These are phyloP conservation scores for Dichotomocladium elegans DNA, from an alignment of 371 early-diverging fungal genomes.

Conservation along the genomic window DNA sequence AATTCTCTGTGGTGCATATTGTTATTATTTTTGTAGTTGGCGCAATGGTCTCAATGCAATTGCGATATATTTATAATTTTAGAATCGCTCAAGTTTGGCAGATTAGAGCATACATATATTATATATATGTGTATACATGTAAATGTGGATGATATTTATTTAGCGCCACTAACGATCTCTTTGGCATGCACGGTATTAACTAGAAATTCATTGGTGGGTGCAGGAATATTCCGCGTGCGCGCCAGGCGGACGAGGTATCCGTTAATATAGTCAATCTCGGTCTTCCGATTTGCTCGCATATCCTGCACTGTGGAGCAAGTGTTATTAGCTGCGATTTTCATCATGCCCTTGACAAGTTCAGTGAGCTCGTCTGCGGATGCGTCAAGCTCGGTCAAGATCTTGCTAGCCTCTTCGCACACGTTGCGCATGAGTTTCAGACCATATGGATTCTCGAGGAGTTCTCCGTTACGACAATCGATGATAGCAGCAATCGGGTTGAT, in stretches of 20 bases:
- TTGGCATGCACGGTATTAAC: slow-evolving; percentile 30
- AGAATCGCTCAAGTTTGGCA: too few species aligned
- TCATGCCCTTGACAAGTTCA: slow-evolving; percentile 21
- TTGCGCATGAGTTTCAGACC: slow-evolving; percentile 14
- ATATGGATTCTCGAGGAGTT: slow-evolving; percentile 15
- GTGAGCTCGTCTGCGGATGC: slow-evolving; percentile 19
- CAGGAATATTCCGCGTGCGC: slow-evolving; percentile 6
- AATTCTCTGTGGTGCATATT: too few species aligned
- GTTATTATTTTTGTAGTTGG: too few species aligned
- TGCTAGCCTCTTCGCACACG: slow-evolving; percentile 28
- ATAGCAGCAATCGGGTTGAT: slow-evolving; percentile 56
- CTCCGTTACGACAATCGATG: slow-evolving; percentile 40
- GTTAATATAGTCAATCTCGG: slow-evolving; percentile 62
- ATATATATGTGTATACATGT: too few species aligned
- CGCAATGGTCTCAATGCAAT: too few species aligned
- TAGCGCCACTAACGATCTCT: slow-evolving; percentile 10
- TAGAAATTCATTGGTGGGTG: slow-evolving; percentile 16
- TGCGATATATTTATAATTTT: too few species aligned
- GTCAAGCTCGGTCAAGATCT: slow-evolving; percentile 20
- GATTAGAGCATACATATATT: too few species aligned
- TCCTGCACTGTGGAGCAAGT: slow-evolving; percentile 59
- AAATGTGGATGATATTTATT: not conserved
- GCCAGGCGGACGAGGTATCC: slow-evolving; percentile 45
- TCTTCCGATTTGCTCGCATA: slow-evolving; percentile 24
- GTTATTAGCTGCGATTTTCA: slow-evolving; percentile 33